Percentiles rank a stretch among this genome's conserved stretches.
phyloP scores from a whole-genome alignment of 768 basidiomycete genomes.

The Serendipita sp. region DNA sequence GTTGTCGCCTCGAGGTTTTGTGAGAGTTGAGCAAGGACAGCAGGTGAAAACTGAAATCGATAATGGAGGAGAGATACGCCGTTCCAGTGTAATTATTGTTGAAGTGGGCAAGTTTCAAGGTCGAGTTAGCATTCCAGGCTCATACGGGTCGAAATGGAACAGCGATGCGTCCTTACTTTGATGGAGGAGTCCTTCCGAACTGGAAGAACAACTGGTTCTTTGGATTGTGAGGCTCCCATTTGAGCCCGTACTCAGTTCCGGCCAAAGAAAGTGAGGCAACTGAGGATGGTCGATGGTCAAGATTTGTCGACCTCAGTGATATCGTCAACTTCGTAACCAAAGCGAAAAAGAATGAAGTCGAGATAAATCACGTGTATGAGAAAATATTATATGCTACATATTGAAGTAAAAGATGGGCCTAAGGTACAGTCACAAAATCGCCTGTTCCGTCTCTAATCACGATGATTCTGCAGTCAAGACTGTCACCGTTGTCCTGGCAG shows the following conservation, averaged over 20 bases:
- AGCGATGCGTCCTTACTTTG: not conserved
- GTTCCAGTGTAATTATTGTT: too few relatives aligned
- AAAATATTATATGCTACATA: not conserved
- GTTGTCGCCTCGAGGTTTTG: slow-evolving; percentile 11
- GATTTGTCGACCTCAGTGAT: not conserved
- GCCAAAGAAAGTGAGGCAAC: too few relatives aligned
- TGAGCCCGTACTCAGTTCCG: too few relatives aligned
- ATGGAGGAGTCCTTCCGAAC: not conserved
- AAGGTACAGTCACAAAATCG: slow-evolving; percentile 81
- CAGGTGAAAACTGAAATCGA: slow-evolving; percentile 18
- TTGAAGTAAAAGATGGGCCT: too few relatives aligned
- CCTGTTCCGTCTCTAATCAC: slow-evolving; percentile 84
- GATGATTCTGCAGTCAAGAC: slow-evolving; percentile 80
- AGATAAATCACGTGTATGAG: too few relatives aligned
- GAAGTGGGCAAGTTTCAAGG: not conserved
- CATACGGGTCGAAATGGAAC: not conserved
- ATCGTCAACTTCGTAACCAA: not conserved
- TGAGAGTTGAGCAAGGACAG: slow-evolving; percentile 17
- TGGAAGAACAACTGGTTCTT: not conserved
- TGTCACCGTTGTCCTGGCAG: slow-evolving; percentile 85
- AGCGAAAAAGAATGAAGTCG: too few relatives aligned
- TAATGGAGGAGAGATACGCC: not conserved
- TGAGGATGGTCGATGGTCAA: not conserved
- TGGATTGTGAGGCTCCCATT: slow-evolving; percentile 6
- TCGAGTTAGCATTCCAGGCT: not conserved